Conservation (phyloP, 1,284 basidiomycete genomes). For the Peniophora sp. region DNA sequence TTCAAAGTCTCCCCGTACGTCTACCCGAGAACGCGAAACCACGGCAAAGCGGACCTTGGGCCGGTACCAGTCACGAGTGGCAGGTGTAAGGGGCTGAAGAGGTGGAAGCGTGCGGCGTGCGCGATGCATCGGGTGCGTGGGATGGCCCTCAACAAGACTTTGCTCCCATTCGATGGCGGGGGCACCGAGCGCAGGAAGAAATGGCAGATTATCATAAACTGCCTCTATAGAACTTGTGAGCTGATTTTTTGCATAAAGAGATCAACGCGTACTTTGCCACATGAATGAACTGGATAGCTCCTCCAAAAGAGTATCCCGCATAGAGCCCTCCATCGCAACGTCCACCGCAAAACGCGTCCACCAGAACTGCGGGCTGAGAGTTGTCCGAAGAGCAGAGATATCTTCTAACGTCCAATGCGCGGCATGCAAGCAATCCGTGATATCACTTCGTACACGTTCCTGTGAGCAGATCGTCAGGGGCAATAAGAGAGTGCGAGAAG, state of each 20-base stretch:
- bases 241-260: neutral
- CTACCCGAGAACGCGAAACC: constrained; percentile 26
- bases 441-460: constrained; percentile 10
- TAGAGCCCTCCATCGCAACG: constrained; percentile 25
- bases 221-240: constrained; percentile 18
- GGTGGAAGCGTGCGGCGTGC: constrained; percentile 29
- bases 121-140: constrained; percentile 51
- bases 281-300: constrained; percentile 38
- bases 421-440: constrained; percentile 21
- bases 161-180: constrained; percentile 45
- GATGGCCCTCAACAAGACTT: constrained; percentile 43
- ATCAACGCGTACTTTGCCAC: constrained; percentile 34
- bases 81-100: constrained; percentile 20
- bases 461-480: neutral
- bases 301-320: constrained; percentile 28
- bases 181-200: constrained; percentile 29
- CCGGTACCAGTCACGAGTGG: constrained; percentile 33
- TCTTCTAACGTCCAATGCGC: constrained; percentile 28
- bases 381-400: constrained; percentile 15
- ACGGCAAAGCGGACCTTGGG: constrained; percentile 37
- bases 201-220: constrained; percentile 32
- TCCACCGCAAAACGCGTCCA: constrained; percentile 38
- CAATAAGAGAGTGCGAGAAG: neutral
- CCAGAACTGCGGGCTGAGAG: constrained; percentile 26
- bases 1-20: constrained; percentile 34